Conservation (phyloP, 768 basidiomycete genomes). For the Podaxis carcinomalis region DNA sequence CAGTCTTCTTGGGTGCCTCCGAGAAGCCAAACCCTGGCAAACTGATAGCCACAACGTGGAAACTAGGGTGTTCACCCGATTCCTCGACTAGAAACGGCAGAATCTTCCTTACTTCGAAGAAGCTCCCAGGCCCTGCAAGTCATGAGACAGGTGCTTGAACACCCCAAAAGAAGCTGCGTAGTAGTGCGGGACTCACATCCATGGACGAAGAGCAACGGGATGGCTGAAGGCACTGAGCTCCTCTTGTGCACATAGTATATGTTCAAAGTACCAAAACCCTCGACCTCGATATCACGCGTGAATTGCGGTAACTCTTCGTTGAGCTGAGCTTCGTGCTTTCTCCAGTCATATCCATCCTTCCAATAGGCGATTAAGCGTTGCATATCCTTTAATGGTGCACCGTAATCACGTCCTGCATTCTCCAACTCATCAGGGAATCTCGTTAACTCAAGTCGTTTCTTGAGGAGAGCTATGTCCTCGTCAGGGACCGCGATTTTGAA, state of each 20-base stretch:
- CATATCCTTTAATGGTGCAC: constrained; percentile 43
- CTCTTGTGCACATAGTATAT: constrained; percentile 56
- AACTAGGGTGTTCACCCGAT: constrained; percentile 42
- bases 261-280: constrained; percentile 35
- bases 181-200: constrained; percentile 34
- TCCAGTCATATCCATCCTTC: constrained; percentile 52
- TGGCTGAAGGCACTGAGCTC: constrained; percentile 37
- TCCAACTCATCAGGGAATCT: constrained; percentile 43
- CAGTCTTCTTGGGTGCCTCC: constrained; percentile 44
- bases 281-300: constrained; percentile 46
- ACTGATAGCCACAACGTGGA: constrained; percentile 59
- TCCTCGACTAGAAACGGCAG: constrained; percentile 46
- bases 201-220: constrained; percentile 40
- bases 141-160: background rate
- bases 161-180: background rate
- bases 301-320: constrained; percentile 52
- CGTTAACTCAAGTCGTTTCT: constrained; percentile 33
- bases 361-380: constrained; percentile 40
- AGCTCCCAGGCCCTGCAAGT: constrained; percentile 54
- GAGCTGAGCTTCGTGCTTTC: constrained; percentile 40
- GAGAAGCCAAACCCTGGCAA: constrained; percentile 65
- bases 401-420: constrained; percentile 31
- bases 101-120: constrained; percentile 54
- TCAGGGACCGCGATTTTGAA: constrained; percentile 39
- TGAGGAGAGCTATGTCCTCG: constrained; percentile 28